Base-by-base conservation (phyloP, 2,329 filamentous ascomycete species). In the Mariannaea elegans region DNA sequence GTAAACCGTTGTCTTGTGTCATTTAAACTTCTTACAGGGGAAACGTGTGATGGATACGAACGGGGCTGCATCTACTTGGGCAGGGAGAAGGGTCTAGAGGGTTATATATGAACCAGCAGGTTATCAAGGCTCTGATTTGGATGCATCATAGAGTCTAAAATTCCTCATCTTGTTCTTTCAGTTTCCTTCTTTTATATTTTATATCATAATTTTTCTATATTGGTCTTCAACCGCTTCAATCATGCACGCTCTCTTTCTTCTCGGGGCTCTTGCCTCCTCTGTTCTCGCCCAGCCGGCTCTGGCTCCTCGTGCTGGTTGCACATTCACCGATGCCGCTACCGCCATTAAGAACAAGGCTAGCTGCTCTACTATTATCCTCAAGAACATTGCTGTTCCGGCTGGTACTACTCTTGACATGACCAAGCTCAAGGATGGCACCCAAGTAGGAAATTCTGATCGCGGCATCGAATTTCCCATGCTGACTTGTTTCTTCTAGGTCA, bases 321-420 rank as follows among this genome's bases (percentile, higher is more conserved):
- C 83, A 13, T 87, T 88, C 70, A 84, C 79, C 41, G 78, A 80
- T 50, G 80, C 82, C 50, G 77, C 79, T 4, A 67, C 77, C 4
- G 83, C 82, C 42, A 80, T 75, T 61, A 77, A 78, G 60, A 77
- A 77, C 67, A 84, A 85, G 73, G 78, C 78, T 13, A 59, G 65
- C 62, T 89, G 87, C 74, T 76, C 83, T 10, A 80, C 77, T 48
- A 87, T 89, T 61, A 72, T 81, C 18, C 75, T 89, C 18, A 79
- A 78, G 59, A 77, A 79, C 64, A 80, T 89, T 44, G 74, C 74
- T 16, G 86, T 89, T 13, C 86, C 87, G 3, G 81, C 85, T 7
- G 85, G 85, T 19, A 76, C 76, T 9, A 88, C 86, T 3, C 80
- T 90, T 3, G 84, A 89, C 68, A 71, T 89, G 61, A 85, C 84